Evolutionary conservation across 495 filamentous ascomycete species (phyloP), one percentile per base, ranked within the genome.

Genomic region (Aspergillus sclerotiicarbonarius): DNA sequence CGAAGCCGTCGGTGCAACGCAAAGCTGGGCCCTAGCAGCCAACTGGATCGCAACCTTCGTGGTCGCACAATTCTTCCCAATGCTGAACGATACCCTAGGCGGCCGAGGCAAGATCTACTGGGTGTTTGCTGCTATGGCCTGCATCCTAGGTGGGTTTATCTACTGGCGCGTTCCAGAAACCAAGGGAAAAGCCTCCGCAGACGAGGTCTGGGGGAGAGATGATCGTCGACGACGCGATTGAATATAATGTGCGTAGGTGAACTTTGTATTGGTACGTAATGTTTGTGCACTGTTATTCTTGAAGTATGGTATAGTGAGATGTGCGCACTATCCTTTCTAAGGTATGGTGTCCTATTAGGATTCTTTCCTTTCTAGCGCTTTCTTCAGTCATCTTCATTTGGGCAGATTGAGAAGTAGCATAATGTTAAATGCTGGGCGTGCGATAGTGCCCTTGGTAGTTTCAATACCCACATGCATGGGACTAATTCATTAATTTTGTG

Each of bases 31-130:
- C 0, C 71, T 98, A 33, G 89, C 87, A 0, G 88, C 90, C 2
- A 98, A 91, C 72, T 98, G 94, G 83, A 79, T 90, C 25, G 89
- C 92, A 1, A 98, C 95, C 0, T 98, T 96, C 69, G 62, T 92
- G 8, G 91, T 98, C 1, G 91, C 92, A 1, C 91, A 94, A 65
- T 93, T 95, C 71, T 97, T 97, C 80, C 92, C 92, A 0, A 80
- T 95, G 43, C 74, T 94, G 57, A 94, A 96, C 63, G 77, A 84
- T 58, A 80, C 78, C 0, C 71, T 96, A 51, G 87, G 87, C 0
- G 88, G 87, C 0, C 82, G 85, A 6, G 92, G 92, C 0, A 88
- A 85, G 79, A 88, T 92, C 0, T 97, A 92, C 68, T 96, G 91
- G 75, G 76, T 95, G 12, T 97, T 97, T 69, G 86, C 91, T 0